Evolutionary conservation across 139 green algal genomes (phyloP).

Genomic region (Auxenochlorella pyrenoidosa): DNA sequence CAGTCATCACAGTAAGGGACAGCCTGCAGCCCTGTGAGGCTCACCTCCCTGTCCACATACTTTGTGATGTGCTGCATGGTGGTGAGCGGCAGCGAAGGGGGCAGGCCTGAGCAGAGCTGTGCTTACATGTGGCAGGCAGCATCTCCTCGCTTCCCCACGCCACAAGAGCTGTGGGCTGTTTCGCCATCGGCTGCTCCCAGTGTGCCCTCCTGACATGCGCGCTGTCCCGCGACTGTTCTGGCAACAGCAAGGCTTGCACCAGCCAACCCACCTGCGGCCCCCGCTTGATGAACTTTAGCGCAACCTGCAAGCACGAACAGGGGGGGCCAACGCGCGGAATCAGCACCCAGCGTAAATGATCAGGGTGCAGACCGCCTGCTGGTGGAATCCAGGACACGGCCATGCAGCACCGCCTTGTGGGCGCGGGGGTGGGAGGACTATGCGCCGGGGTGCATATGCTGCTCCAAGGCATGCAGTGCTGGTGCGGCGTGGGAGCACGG

Average conservation of each 20-base stretch:
- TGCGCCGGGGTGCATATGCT: too few relatives aligned
- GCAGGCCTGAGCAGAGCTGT: background rate
- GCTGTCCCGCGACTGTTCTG: too few relatives aligned
- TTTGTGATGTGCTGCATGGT: slow-evolving; percentile 82
- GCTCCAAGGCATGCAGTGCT: too few relatives aligned
- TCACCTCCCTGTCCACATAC: slow-evolving; percentile 94
- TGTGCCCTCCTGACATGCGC: too few relatives aligned
- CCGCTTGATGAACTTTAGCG: slow-evolving; percentile 56
- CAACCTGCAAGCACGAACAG: slow-evolving; percentile 15
- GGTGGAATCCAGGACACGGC: too few relatives aligned
- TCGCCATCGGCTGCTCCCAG: background rate
- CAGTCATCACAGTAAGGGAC: too few relatives aligned
- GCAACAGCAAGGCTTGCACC: background rate
- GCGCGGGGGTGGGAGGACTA: too few relatives aligned
- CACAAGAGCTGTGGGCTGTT: background rate
- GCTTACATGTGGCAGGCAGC: background rate
- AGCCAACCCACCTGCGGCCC: slow-evolving; percentile 33
- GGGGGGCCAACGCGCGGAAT: too few relatives aligned
- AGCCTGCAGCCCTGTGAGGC: background rate
- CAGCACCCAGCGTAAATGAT: too few relatives aligned
- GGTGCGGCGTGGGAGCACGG: too few relatives aligned
- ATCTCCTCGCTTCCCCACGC: background rate
- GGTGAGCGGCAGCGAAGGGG: background rate
- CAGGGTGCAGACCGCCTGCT: too few relatives aligned
- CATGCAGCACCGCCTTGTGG: too few relatives aligned